Conservation (phyloP, 306 rosid genomes). For the Vicia villosa region DNA sequence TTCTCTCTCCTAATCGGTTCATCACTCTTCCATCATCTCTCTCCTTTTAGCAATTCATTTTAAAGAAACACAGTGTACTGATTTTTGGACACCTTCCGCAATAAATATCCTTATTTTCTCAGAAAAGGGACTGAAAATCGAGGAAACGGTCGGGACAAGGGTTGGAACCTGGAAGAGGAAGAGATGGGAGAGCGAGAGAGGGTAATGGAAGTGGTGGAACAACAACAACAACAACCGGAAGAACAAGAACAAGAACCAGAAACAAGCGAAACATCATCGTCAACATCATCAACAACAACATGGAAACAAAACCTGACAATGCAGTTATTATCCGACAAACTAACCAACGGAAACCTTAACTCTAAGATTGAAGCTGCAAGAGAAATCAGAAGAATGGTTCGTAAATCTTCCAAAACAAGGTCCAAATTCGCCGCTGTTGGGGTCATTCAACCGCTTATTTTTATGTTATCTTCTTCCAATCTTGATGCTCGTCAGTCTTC, state of each 20-base stretch:
- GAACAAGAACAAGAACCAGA: slow-evolving; percentile 8
- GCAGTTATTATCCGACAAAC: slow-evolving; percentile 62
- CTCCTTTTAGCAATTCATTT: no score
- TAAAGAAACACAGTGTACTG: no score
- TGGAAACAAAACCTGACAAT: slow-evolving; percentile 57
- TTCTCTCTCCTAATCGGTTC: no score
- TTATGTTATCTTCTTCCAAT: slow-evolving; percentile 74
- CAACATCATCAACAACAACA: neutral
- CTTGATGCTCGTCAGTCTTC: slow-evolving; percentile 79
- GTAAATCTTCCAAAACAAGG: slow-evolving; percentile 69
- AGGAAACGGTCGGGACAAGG: slow-evolving; percentile 1
- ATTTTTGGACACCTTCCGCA: neutral
- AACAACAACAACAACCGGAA: neutral
- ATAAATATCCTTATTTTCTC: neutral
- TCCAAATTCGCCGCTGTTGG: slow-evolving; percentile 66
- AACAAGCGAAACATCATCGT: neutral
- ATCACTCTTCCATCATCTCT: no score
- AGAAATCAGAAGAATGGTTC: slow-evolving; percentile 71
- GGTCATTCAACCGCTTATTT: slow-evolving; percentile 75
- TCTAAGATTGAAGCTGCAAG: slow-evolving; percentile 85
- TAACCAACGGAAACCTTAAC: slow-evolving; percentile 62
- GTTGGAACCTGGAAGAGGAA: slow-evolving; percentile 9
- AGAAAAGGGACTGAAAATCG: neutral
- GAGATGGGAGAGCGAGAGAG: slow-evolving; percentile 50
- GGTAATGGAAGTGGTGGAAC: slow-evolving; percentile 14